phyloP scores from a whole-genome alignment of 129 eudicot species.

The Flaveria trinervia region DNA sequence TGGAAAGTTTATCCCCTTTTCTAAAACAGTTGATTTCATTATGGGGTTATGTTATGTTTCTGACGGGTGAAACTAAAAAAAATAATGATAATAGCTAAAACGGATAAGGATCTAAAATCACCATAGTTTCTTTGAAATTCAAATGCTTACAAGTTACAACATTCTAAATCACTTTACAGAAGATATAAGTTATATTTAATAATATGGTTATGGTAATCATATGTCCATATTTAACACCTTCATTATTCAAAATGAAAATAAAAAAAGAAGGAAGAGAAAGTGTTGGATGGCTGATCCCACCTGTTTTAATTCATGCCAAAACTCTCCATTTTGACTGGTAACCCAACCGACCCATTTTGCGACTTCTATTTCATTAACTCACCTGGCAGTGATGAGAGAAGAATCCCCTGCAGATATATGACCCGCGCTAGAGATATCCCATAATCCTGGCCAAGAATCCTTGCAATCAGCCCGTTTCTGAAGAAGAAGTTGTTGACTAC shows the following conservation, averaged over 20 bases:
- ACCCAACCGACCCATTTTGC: neutral
- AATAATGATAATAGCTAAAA: neutral
- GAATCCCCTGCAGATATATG: conserved; percentile 94
- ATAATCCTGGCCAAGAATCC: conserved; percentile 91
- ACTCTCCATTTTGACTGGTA: neutral
- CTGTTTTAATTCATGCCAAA: neutral
- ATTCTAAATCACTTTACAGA: neutral
- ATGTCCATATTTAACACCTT: too few species aligned
- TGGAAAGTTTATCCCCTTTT: neutral
- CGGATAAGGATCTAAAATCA: neutral
- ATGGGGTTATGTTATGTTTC: neutral
- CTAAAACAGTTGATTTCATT: neutral
- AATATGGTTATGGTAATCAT: too few species aligned
- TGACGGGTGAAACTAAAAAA: neutral
- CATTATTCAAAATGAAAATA: too few species aligned
- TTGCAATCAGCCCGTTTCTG: conserved; percentile 80
- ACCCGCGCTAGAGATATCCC: conserved; percentile 99
- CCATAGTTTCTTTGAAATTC: neutral
- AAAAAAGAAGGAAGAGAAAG: too few species aligned
- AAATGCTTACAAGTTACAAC: conserved; percentile 4
- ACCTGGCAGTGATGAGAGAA: conserved; percentile 81
- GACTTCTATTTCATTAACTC: conserved; percentile 1
- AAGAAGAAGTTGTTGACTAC: conserved; percentile 79
- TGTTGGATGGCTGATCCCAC: too few species aligned
- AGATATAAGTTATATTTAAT: neutral